Base-by-base conservation (phyloP, 306 rosid species). In the Quercus robur region DNA sequence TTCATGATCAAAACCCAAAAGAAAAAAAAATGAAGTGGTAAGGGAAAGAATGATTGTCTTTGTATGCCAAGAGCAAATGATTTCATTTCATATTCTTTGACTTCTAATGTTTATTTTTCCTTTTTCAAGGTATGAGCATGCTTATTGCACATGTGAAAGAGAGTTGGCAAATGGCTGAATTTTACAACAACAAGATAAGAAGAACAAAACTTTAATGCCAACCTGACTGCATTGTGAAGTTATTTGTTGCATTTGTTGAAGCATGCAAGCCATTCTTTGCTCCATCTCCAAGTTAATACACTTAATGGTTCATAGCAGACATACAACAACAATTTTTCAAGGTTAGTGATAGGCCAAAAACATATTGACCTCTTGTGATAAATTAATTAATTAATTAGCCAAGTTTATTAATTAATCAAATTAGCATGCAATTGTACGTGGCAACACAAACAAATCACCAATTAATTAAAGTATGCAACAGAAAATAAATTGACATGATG, bases 141-240 rank as follows among this genome's bases (percentile, higher is more conserved):
- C 99, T 97, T 72, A 91, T 87, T 59, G 93, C 99, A 79, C 97
- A 93, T 31, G 98, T 93, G 72, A 98, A 95, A 91, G 97, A 93
- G 83, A 95, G 92, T 87, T 95, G 99, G 99, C 98, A 91, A 86
- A 93, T 93, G 98, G 96, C 99, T 72, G 99, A 95, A 88, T 95
- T 95, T 86, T 95, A 95, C 88, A 82, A 88, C 87, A 95, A 95
- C 90, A 95, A 93, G 97, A 98, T 93, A 91, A 77, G 5, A 30
- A 30, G 5, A 30, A 30, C 33, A 30, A 30, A 30, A 30, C 33
- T 4, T 30, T 4, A 30, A 30, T 30, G 5, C 5, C 33, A 30
- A 30, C 33, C 5, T 4, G 33, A 30, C 1, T 30, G 33, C 33
- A 30, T 25, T 25, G 26, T 25, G 26, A 25, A 25, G 26, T 25